phyloP scores from a whole-genome alignment of 805 yeast species.

The Ogataea nonfermentans region DNA sequence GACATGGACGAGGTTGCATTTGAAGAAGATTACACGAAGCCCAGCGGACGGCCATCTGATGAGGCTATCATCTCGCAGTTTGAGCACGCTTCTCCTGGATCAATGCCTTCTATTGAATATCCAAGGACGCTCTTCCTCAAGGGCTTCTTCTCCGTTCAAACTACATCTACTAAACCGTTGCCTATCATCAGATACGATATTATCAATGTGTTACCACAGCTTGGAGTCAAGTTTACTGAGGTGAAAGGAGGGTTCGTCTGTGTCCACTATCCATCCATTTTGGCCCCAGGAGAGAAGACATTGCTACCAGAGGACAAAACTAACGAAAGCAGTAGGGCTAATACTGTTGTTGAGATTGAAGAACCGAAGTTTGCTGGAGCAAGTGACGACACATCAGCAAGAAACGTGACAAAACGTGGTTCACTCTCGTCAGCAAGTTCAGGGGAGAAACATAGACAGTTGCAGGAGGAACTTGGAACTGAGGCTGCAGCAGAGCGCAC shows the following conservation, averaged over 20 bases:
- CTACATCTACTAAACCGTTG: slow-evolving; percentile 89
- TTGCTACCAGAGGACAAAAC: slow-evolving; percentile 4
- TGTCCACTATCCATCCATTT: slow-evolving; percentile 57
- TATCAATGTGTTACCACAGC: slow-evolving; percentile 67
- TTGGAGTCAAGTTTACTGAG: slow-evolving; percentile 81
- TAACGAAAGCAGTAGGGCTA: slow-evolving; percentile 21
- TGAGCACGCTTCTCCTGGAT: slow-evolving; percentile 62
- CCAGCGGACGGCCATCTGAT: slow-evolving; percentile 41
- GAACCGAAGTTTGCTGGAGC: slow-evolving; percentile 17
- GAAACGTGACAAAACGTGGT: slow-evolving; percentile 16
- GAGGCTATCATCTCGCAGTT: slow-evolving; percentile 43
- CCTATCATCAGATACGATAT: slow-evolving; percentile 85
- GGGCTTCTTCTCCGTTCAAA: slow-evolving; percentile 92
- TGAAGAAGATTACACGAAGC: slow-evolving; percentile 25
- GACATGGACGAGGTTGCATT: slow-evolving; percentile 37
- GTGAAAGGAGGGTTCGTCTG: slow-evolving; percentile 94
- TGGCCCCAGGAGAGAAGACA: slow-evolving; percentile 11
- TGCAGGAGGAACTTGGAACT: slow-evolving; percentile 15
- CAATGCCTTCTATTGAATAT: slow-evolving; percentile 92
- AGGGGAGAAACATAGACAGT: slow-evolving; percentile 14
- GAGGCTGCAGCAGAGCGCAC: slow-evolving; percentile 21
- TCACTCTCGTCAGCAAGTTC: slow-evolving; percentile 25
- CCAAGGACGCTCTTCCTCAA: slow-evolving; percentile 88
- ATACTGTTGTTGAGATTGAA: slow-evolving; percentile 21
- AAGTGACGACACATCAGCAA: slow-evolving; percentile 22